These are phyloP conservation scores for Cercospora sp. DNA, from an alignment of 2,329 filamentous ascomycete species.

Conservation along the genomic window DNA sequence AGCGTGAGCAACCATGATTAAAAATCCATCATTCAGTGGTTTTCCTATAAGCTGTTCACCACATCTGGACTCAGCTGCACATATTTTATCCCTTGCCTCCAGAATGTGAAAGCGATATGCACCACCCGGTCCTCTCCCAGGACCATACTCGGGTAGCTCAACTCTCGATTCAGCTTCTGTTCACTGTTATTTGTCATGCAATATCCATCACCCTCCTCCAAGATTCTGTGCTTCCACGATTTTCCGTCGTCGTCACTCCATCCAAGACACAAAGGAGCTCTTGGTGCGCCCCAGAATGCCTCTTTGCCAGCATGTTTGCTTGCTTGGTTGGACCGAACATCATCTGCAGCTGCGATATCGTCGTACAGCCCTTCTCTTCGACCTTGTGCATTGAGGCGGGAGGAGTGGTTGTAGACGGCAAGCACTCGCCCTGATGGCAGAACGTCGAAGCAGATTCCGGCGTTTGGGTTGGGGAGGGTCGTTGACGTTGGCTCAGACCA, in stretches of 20 bases:
- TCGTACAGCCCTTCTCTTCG: slow-evolving; percentile 24
- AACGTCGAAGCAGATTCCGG: slow-evolving; percentile 24
- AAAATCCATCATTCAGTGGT: not conserved
- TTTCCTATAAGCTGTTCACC: not conserved
- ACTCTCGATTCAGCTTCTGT: slow-evolving; percentile 25
- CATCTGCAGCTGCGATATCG: slow-evolving; percentile 21
- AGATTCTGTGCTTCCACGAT: slow-evolving; percentile 14
- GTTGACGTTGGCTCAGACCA: slow-evolving; percentile 23
- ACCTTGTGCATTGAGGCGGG: slow-evolving; percentile 9
- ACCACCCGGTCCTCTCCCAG: slow-evolving; percentile 12
- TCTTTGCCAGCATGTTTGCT: slow-evolving; percentile 23
- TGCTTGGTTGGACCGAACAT: slow-evolving; percentile 21
- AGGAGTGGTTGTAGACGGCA: slow-evolving; percentile 16
- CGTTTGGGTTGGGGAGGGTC: slow-evolving; percentile 19
- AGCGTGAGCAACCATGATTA: not conserved
- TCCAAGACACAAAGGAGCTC: slow-evolving; percentile 25
- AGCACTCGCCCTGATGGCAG: slow-evolving; percentile 17
- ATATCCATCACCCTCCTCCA: slow-evolving; percentile 26
- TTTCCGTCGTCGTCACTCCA: slow-evolving; percentile 24
- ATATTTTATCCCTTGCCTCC: slow-evolving; percentile 27
- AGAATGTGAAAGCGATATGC: slow-evolving; percentile 25
- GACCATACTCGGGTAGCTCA: slow-evolving; percentile 25
- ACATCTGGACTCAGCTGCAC: slow-evolving; percentile 14
- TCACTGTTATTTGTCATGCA: slow-evolving; percentile 29
- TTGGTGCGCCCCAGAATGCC: slow-evolving; percentile 25